Conservation (phyloP, 2,329 filamentous ascomycete genomes). For the Didymella glomerata region DNA sequence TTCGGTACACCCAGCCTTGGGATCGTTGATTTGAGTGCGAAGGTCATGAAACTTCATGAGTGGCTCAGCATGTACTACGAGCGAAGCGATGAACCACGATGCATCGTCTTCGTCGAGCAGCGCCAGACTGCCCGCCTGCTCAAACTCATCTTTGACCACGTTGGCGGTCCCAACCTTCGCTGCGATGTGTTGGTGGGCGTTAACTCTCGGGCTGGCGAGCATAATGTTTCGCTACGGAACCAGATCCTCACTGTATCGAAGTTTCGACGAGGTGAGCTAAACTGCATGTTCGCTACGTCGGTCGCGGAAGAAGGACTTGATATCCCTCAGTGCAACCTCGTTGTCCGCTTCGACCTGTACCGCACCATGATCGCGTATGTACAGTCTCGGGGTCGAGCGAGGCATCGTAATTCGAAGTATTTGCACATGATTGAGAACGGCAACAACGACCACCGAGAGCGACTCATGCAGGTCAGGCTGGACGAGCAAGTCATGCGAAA, state of each 20-base stretch:
- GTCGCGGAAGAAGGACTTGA: conserved; percentile 73
- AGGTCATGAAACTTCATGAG: conserved; percentile 70
- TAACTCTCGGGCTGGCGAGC: conserved; percentile 61
- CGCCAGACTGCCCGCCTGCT: conserved; percentile 80
- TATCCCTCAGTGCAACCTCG: conserved; percentile 72
- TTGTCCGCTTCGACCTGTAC: conserved; percentile 84
- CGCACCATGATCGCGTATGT: conserved; percentile 92
- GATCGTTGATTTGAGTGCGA: conserved; percentile 69
- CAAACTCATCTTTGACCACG: conserved; percentile 68
- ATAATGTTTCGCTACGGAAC: conserved; percentile 72
- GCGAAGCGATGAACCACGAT: conserved; percentile 66
- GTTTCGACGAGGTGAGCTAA: conserved; percentile 66
- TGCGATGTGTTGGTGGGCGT: conserved; percentile 72
- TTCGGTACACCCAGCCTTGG: conserved; percentile 55
- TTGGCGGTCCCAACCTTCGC: conserved; percentile 67
- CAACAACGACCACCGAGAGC: conserved; percentile 68
- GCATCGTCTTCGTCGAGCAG: conserved; percentile 87
- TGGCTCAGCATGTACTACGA: conserved; percentile 72
- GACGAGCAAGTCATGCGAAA: conserved; percentile 70
- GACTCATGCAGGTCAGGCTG: conserved; percentile 66
- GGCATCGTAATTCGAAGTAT: conserved; percentile 79
- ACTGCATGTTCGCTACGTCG: conserved; percentile 70
- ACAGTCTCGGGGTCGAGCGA: conserved; percentile 87
- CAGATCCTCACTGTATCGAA: conserved; percentile 77
- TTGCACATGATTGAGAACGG: conserved; percentile 81